Percentiles rank a stretch among this genome's conserved stretches.
These are phyloP conservation scores for Pouteria glomerata DNA, from an alignment of 148 eudicot species.

Conservation along the genomic window DNA sequence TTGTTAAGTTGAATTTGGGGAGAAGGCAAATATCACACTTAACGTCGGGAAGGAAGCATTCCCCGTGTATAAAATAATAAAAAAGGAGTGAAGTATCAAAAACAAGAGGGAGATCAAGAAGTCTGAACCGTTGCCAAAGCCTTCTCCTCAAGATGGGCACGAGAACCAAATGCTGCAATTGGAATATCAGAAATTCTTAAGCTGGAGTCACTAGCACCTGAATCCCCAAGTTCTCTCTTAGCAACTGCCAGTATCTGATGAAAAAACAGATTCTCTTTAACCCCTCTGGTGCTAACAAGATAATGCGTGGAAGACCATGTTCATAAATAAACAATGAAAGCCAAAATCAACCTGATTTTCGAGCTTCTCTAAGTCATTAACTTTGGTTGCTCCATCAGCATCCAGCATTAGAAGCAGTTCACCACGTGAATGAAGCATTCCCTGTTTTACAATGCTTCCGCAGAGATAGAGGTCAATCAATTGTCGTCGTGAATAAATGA, in stretches of 20 bases:
- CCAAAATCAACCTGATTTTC: constrained; percentile 69
- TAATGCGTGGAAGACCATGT: background rate
- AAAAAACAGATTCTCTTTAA: constrained; percentile 24
- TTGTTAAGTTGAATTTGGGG: background rate
- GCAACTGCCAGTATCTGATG: constrained; percentile 77
- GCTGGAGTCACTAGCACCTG: constrained; percentile 17
- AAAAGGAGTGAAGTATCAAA: background rate
- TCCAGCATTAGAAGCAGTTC: constrained; percentile 93
- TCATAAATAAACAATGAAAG: background rate
- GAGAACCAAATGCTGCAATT: constrained; percentile 66
- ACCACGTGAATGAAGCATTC: constrained; percentile 99
- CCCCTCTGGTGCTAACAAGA: background rate
- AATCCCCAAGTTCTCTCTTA: constrained; percentile 31
- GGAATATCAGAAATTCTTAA: constrained; percentile 37
- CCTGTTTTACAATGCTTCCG: constrained; percentile 93
- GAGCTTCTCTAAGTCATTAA: constrained; percentile 86
- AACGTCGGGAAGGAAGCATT: background rate
- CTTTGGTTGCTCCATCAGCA: constrained; percentile 99
- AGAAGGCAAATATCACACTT: background rate
- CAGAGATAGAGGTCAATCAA: constrained; percentile 60
- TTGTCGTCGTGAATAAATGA: constrained; percentile 15
- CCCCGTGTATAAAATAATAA: background rate
- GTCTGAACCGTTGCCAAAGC: constrained; percentile 60
- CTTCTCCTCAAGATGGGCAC: constrained; percentile 76
- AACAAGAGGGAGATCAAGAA: background rate